Evolutionary conservation across 768 basidiomycete species (phyloP).

Genomic region (Rhodotorula graminis): DNA sequence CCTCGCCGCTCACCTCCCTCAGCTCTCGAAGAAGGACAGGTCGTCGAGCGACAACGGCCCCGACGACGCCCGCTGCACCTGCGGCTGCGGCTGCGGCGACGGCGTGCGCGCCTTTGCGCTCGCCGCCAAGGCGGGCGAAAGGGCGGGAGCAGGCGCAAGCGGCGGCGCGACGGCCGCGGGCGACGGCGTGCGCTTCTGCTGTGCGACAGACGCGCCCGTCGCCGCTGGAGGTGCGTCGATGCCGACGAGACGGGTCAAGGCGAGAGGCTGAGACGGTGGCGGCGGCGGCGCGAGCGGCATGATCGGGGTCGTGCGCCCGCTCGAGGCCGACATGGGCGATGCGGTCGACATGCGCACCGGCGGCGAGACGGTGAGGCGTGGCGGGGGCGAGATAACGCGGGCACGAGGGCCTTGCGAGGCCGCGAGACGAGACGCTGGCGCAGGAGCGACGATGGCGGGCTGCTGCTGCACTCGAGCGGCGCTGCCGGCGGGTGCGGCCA

Average conservation of each 20-base stretch:
- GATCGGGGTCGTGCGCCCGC: slow-evolving; percentile 18
- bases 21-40: slow-evolving; percentile 32
- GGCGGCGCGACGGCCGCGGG: background rate
- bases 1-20: background rate
- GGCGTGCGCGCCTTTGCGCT: background rate
- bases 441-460: background rate
- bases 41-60: slow-evolving; percentile 30
- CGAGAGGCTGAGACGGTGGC: slow-evolving; percentile 30
- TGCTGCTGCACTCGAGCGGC: background rate
- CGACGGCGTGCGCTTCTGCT: background rate
- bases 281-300: slow-evolving; percentile 33
- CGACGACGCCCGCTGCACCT: background rate
- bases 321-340: background rate
- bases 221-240: background rate
- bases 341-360: background rate
- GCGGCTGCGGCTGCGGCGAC: background rate
- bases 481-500: background rate
- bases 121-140: background rate
- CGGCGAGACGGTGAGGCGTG: slow-evolving; percentile 12
- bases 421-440: background rate
- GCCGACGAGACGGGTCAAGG: background rate
- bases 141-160: background rate
- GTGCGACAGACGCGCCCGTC: background rate
- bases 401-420: background rate
- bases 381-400: background rate